Evolutionary conservation across 768 basidiomycete species (phyloP), one percentile per base, ranked within the genome.

Genomic region (Mycena haematopus): DNA sequence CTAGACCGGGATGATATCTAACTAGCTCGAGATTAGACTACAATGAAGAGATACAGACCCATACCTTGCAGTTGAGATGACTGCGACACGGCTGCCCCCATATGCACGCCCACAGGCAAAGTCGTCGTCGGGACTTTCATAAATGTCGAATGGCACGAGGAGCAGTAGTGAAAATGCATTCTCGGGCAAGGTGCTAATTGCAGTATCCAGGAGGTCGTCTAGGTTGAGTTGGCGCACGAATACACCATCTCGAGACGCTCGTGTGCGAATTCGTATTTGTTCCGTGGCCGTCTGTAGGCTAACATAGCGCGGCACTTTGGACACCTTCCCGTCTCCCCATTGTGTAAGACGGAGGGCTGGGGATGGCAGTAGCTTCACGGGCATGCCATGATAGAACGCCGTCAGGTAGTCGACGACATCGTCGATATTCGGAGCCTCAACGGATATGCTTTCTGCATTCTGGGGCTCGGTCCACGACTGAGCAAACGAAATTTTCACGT

Each of bases 31-130:
- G 14, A 24, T 19, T 7, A n/a, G 25, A n/a, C 42, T 15, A 44
- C n/a, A 42, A 8, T 6, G 31, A 10, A 13, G 29, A 19, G 3
- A 24, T 5, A 19, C 6, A 24, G 6, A 44, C 24, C 8, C 52
- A 25, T 45, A 62, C 65, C 66, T 67, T 1, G 77, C 75, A 6
- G 72, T 75, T 5, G 76, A 77, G 33, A 78, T 69, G 46, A 78
- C 75, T 9, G 77, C 76, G n/a, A 78, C 74, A 10, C 77, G 73
- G 58, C 74, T 75, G 3, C 74, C 77, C 10, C 77, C 77, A 60
- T 78, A 78, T 8, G 77, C 77, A 29, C 77, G 74, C n/a, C 76
- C 77, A 59, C 76, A 77, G 6, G 73, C 72, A 62, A 78, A 78
- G 21, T 69, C 71, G 56, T 78, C 76, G 10, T 78, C 74, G 2